A percentile compares a stretch with the other conserved stretches of the same genome.
Evolutionary conservation across 768 basidiomycete genomes (phyloP).

Genomic region (Lentinula lateritia): DNA sequence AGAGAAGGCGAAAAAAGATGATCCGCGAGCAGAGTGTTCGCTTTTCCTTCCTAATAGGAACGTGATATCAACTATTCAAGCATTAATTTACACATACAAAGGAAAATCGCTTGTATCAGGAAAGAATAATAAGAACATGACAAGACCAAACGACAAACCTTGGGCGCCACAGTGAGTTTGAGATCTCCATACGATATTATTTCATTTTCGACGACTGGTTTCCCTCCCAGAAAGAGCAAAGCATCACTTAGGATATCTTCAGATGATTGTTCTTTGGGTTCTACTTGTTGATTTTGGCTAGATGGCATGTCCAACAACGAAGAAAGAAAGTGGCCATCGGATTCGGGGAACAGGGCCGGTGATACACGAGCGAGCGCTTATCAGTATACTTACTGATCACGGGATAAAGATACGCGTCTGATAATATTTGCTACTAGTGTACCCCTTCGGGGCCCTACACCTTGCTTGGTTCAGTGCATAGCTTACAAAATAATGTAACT

Average conservation of each 20-base stretch:
- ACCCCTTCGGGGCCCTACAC: too few species aligned
- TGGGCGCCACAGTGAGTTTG: conserved; percentile 48
- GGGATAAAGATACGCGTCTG: neutral
- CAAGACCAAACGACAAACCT: conserved; percentile 31
- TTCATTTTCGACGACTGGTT: conserved; percentile 35
- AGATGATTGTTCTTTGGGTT: neutral
- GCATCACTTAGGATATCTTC: conserved; percentile 54
- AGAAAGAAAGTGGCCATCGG: neutral
- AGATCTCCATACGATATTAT: conserved; percentile 50
- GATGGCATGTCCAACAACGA: neutral
- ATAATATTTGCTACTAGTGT: neutral
- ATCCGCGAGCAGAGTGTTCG: conserved; percentile 67
- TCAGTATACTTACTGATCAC: neutral
- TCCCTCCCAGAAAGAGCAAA: conserved; percentile 44
- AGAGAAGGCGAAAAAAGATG: conserved; percentile 69
- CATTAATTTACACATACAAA: neutral
- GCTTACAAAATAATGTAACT: too few species aligned
- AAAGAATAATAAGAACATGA: neutral
- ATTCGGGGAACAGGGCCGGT: neutral
- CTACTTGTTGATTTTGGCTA: conserved; percentile 9
- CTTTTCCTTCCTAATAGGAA: conserved; percentile 29
- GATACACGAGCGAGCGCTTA: neutral
- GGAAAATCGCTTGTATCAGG: neutral
- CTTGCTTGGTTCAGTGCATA: too few species aligned
- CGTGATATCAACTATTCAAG: neutral